These are phyloP conservation scores for Bolboschoenus planiculmis DNA, from an alignment of 176 grass and related monocot species.

Conservation along the genomic window DNA sequence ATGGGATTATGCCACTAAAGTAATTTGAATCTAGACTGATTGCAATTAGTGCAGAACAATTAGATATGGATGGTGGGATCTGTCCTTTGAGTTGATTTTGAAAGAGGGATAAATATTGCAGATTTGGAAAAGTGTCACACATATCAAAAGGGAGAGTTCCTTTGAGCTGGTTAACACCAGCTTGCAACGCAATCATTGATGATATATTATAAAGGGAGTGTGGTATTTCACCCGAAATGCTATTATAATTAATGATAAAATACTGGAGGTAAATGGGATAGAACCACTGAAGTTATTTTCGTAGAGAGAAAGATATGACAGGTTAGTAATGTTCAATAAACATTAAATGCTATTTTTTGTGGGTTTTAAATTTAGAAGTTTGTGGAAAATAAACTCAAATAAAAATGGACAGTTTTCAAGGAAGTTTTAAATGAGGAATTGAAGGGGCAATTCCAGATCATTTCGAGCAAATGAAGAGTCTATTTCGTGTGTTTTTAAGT, in stretches of 20 bases:
- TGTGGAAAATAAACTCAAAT: too few relatives aligned
- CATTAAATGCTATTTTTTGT: too few relatives aligned
- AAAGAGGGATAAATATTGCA: neutral
- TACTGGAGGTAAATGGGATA: neutral
- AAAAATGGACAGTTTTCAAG: too few relatives aligned
- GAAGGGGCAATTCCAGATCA: too few relatives aligned
- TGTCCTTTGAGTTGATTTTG: slow-evolving; percentile 5
- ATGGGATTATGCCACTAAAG: slow-evolving; percentile 23
- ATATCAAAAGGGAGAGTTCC: slow-evolving; percentile 29
- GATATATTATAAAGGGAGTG: slow-evolving; percentile 28
- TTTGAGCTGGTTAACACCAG: neutral
- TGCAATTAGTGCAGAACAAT: slow-evolving; percentile 18
- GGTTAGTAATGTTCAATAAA: too few relatives aligned
- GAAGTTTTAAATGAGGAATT: too few relatives aligned
- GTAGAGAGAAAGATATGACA: neutral
- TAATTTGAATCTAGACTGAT: neutral
- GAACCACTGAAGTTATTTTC: neutral
- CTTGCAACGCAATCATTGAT: neutral
- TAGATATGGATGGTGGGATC: slow-evolving; percentile 24
- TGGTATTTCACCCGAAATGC: slow-evolving; percentile 22
- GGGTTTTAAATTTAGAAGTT: too few relatives aligned
- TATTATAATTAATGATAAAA: slow-evolving; percentile 21
- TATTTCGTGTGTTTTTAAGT: too few relatives aligned
- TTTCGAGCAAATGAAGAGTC: too few relatives aligned
- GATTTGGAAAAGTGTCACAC: slow-evolving; percentile 9